Percentiles rank a stretch among this genome's conserved stretches.
Evolutionary conservation across 805 yeast genomes (phyloP).

Genomic region (Candida krabiensis): DNA sequence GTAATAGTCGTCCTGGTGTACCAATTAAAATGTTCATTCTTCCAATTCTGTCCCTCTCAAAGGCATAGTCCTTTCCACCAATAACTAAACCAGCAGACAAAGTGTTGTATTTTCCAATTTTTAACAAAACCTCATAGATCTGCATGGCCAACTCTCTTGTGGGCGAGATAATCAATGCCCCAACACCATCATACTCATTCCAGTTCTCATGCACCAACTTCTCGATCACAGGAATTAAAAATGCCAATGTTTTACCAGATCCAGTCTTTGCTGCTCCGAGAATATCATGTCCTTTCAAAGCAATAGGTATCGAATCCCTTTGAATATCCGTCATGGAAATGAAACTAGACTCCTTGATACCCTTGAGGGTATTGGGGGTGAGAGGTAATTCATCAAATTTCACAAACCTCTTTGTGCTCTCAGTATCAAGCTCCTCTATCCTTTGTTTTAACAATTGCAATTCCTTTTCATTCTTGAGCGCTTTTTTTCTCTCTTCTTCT

Average conservation of each 20-base stretch:
- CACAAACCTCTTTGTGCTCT: constrained; percentile 32
- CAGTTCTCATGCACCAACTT: constrained; percentile 67
- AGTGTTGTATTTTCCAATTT: constrained; percentile 70
- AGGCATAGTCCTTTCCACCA: constrained; percentile 87
- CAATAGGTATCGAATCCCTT: constrained; percentile 68
- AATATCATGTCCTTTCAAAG: constrained; percentile 75
- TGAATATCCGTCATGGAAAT: constrained; percentile 85
- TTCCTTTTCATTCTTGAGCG: constrained; percentile 34
- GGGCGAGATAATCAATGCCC: constrained; percentile 87
- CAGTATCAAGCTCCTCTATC: constrained; percentile 55
- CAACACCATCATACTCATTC: constrained; percentile 84
- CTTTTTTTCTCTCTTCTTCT: constrained; percentile 28
- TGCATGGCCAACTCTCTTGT: constrained; percentile 91
- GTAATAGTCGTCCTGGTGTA: constrained; percentile 88
- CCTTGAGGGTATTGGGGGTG: constrained; percentile 60
- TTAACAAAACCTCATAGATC: constrained; percentile 82
- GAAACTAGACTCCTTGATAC: constrained; percentile 78
- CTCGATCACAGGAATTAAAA: constrained; percentile 77
- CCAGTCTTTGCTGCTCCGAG: constrained; percentile 90
- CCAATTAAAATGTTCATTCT: constrained; percentile 82
- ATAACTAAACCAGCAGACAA: constrained; percentile 90
- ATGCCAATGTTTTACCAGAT: constrained; percentile 88
- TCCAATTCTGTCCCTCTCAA: constrained; percentile 76
- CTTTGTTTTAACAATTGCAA: constrained; percentile 45
- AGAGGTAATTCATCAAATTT: constrained; percentile 81